Evolutionary conservation across 495 filamentous ascomycete species (phyloP), one percentile per base, ranked within the genome.

Genomic region (Xeromyces bisporus): DNA sequence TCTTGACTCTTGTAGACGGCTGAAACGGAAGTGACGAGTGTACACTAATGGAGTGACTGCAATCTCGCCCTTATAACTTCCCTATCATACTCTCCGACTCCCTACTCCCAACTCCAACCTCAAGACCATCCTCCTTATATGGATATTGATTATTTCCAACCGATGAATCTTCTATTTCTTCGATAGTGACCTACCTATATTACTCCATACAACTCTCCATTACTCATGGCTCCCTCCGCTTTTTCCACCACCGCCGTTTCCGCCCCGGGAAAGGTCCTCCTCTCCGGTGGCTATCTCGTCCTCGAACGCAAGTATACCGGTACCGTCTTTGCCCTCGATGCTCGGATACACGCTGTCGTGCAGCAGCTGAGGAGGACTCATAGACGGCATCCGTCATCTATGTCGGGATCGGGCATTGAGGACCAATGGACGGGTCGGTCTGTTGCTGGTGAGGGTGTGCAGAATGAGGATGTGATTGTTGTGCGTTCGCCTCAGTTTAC

Each of bases 271-370:
- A 97, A 97, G 58, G 91, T 97, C 26, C 67, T 97, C 27, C 67
- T 97, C 10, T 82, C 86, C 29, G 89, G 89, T 23, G 89, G 89
- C 25, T 97, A 94, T 48, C 74, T 97, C 8, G 84, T 94, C 6
- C 75, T 97, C 14, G 91, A 96, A 57, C 73, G 79, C 30, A 62
- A 67, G 23, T 86, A 92, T 46, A 86, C 81, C 2, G 91, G 76
- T 7, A 71, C 93, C 11, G 87, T 96, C 5, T 93, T 94, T 50
- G 89, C 84, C 10, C 78, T 97, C 31, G 81, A 86, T 55, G 87
- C 89, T 29, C 71, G 89, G 34, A 93, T 97, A 40, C 85, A 94
- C 52, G 73, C 84, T 31, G 55, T 83, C 37, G 78, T 87, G 12
- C 67, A 77, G 41, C 55, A 64, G 28, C 47, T 71, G 13, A 48